A percentile compares a stretch with the other conserved stretches of the same genome.
Evolutionary conservation across 768 basidiomycete genomes (phyloP).

Genomic region (Naganishia kalamii): DNA sequence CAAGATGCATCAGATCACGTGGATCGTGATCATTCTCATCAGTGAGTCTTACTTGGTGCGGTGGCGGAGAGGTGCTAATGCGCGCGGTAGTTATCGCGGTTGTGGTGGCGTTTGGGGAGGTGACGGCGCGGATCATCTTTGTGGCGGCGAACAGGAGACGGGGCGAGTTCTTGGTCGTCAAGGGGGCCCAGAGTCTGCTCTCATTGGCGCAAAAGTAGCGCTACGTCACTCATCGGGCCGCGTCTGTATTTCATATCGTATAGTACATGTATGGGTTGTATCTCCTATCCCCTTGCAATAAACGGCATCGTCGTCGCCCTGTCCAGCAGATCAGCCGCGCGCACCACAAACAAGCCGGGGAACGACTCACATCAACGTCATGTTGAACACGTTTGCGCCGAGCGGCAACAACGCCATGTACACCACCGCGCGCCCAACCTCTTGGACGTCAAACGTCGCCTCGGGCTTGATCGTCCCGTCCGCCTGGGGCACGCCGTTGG

Average conservation of each 20-base stretch:
- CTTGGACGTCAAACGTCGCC: constrained; percentile 62
- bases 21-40: constrained; percentile 79
- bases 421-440: constrained; percentile 67
- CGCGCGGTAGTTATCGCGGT: constrained; percentile 21
- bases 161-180: constrained; percentile 33
- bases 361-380: constrained; percentile 64
- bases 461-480: constrained; percentile 59
- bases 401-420: constrained; percentile 65
- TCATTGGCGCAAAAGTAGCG: not conserved
- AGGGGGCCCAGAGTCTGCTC: constrained; percentile 10
- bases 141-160: constrained; percentile 31
- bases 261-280: constrained; percentile 12
- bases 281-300: constrained; percentile 35
- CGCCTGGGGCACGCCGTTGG: constrained; percentile 59
- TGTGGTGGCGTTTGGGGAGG: constrained; percentile 35
- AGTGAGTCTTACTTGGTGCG: constrained; percentile 58
- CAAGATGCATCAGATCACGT: constrained; percentile 85
- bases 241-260: constrained; percentile 1
- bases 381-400: constrained; percentile 62
- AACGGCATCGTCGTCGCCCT: constrained; percentile 44
- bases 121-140: constrained; percentile 40
- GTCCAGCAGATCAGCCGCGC: not conserved
- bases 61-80: constrained; percentile 34
- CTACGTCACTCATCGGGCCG: not conserved
- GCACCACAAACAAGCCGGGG: not conserved